Percentiles rank a stretch among this genome's conserved stretches.
Conservation (phyloP, 2,329 filamentous ascomycete genomes). For the Epichloe hybrida region DNA sequence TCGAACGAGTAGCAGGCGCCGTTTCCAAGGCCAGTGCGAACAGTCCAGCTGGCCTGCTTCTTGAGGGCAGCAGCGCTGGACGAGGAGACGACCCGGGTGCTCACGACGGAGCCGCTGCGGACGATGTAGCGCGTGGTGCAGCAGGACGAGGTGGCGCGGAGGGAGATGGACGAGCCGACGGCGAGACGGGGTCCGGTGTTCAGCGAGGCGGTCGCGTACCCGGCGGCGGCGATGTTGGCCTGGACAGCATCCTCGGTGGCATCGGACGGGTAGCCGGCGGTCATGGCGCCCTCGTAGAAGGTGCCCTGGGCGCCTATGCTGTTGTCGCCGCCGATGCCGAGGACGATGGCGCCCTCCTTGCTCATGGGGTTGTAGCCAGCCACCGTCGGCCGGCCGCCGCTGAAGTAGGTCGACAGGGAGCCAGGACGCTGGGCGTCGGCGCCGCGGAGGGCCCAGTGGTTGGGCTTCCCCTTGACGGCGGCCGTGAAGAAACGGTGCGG, state of each 20-base stretch:
- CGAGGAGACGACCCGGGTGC: constrained; percentile 40
- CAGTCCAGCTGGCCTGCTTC: constrained; percentile 37
- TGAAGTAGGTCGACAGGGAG: constrained; percentile 43
- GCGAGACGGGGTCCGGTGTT: constrained; percentile 33
- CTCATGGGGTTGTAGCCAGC: constrained; percentile 42
- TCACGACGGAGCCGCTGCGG: constrained; percentile 35
- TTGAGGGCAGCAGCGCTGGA: constrained; percentile 36
- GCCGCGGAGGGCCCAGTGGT: constrained; percentile 46
- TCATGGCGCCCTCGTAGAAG: constrained; percentile 55
- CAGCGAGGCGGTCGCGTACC: constrained; percentile 19
- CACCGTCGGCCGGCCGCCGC: constrained; percentile 35
- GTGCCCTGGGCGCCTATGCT: constrained; percentile 45
- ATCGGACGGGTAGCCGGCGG: constrained; percentile 45
- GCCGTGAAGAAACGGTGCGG: constrained; percentile 43
- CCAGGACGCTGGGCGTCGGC: constrained; percentile 38
- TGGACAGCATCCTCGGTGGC: constrained; percentile 44
- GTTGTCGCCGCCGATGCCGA: constrained; percentile 61
- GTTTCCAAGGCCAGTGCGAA: constrained; percentile 41
- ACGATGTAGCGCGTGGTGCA: constrained; percentile 41
- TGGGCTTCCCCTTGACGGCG: constrained; percentile 37
- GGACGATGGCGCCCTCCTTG: constrained; percentile 52
- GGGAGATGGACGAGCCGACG: constrained; percentile 35
- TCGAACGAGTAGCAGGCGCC: constrained; percentile 48
- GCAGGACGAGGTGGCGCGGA: constrained; percentile 41
- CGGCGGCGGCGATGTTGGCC: constrained; percentile 37